Conservation (phyloP, 2,329 filamentous ascomycete genomes). For the Verticillium tricorpus region DNA sequence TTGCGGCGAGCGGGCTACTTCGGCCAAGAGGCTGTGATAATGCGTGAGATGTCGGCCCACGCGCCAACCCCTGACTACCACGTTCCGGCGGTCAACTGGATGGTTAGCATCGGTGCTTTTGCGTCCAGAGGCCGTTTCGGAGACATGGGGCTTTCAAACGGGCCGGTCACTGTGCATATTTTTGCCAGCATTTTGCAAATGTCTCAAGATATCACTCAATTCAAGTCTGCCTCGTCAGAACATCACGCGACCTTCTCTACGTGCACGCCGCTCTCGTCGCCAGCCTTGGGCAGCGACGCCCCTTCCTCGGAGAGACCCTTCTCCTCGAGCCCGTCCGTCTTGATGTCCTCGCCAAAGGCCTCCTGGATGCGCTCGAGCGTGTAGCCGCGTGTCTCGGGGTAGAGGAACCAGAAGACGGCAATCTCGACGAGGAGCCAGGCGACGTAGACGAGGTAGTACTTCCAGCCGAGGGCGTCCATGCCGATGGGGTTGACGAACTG, state of each 20-base stretch:
- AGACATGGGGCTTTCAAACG: no score
- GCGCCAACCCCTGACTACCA: no score
- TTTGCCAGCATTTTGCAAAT: no score
- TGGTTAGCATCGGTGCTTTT: no score
- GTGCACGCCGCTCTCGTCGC: slow-evolving; percentile 25
- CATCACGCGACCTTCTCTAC: not conserved
- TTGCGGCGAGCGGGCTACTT: no score
- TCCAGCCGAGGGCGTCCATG: slow-evolving; percentile 19
- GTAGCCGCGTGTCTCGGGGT: not conserved
- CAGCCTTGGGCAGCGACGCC: slow-evolving; percentile 33
- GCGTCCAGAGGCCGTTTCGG: no score
- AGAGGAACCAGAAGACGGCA: not conserved
- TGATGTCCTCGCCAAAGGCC: not conserved
- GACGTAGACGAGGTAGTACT: slow-evolving; percentile 14
- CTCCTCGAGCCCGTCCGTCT: not conserved
- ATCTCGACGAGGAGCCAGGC: slow-evolving; percentile 1
- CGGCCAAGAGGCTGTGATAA: no score
- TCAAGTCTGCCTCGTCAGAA: not conserved
- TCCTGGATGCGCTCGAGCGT: not conserved
- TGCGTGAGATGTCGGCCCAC: no score
- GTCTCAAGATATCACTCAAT: no score
- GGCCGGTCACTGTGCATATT: no score
- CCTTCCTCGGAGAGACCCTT: slow-evolving; percentile 20
- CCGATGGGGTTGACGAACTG: slow-evolving; percentile 31
- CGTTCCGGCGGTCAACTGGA: no score